Evolutionary conservation across 257 asterid genomes (phyloP).

Genomic region (Solanum commersonii): DNA sequence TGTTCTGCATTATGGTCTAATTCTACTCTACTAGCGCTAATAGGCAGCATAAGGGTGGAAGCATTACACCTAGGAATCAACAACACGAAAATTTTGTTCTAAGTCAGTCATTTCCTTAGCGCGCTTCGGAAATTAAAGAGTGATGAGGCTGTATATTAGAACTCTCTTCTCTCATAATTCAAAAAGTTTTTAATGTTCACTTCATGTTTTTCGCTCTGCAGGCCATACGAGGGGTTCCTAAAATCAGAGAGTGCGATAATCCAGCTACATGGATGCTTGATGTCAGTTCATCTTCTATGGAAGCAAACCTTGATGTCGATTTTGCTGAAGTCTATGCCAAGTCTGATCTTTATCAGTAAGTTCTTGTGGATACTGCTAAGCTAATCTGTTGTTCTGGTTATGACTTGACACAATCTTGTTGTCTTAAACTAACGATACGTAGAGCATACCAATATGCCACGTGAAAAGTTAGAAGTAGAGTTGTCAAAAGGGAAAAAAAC

Average conservation of each 20-base stretch:
- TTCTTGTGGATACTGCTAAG: neutral
- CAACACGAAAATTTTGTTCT: neutral
- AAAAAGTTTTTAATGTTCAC: neutral
- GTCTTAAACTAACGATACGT: neutral
- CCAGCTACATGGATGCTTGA: conserved; percentile 98
- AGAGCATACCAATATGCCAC: neutral
- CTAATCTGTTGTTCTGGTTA: neutral
- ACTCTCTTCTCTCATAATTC: neutral
- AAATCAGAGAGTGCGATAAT: conserved; percentile 57
- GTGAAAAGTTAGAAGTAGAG: neutral
- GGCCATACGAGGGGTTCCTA: conserved; percentile 61
- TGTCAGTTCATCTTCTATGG: conserved; percentile 45
- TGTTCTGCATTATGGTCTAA: neutral
- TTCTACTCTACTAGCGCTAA: neutral
- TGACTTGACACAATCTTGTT: neutral
- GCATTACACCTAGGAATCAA: neutral
- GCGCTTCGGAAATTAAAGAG: neutral
- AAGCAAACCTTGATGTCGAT: conserved; percentile 53
- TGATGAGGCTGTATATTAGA: neutral
- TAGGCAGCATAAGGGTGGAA: neutral
- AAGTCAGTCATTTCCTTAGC: neutral
- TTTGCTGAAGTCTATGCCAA: conserved; percentile 60
- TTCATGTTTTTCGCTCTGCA: neutral
- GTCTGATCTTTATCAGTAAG: conserved; percentile 49
- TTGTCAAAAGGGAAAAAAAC: neutral